Base-by-base conservation (phyloP, 345 rosid genomes). In the Anacardium occidentale region DNA sequence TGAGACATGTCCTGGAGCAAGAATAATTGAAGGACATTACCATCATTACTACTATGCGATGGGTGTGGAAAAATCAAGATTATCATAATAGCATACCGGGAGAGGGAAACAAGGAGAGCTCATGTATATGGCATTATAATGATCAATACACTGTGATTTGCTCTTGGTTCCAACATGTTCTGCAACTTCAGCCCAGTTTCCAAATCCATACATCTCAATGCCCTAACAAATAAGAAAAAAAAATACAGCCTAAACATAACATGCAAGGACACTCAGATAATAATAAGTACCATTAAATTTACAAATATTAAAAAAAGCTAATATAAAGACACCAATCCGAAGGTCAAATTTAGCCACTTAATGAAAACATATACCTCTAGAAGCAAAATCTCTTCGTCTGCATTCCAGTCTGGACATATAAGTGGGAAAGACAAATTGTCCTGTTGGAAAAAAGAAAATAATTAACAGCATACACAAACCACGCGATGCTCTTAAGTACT, bases 371-470 rank as follows among this genome's bases (percentile, higher is more conserved):
- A 57, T 74, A 92, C 99, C 98, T 92, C 99, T 57, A 95, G 87
- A 79, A 92, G 94, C 77, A 92, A 80, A 78, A 88, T 86, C 80
- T 95, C 99, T 83, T 95, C 98, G 75, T 92, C 98, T 17, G 91
- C 93, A 86, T 92, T 92, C 99, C 99, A 95, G 72, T 90, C 91
- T 77, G 89, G 86, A 82, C 90, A 77, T 76, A 92, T 83, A 74
- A 92, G 88, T 10, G 99, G 93, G 76, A 95, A 95, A 63, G 92
- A 87, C 80, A 92, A 86, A 83, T 91, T 92, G 83, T 95, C 99
- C 99, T 92, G 89, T 69, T 68, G 40, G 52, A 76, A 47, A 63
- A 40, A 37, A 5, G 9, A 72, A 75, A 74, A 51, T n/a, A 42
- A n/a, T 24, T 48, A 62, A n/a, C 17, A 60, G 22, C 52, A 24